Percentiles rank a stretch among this genome's conserved stretches.
Conservation (phyloP, 2,329 filamentous ascomycete species). For the Monosporascus sp. region DNA sequence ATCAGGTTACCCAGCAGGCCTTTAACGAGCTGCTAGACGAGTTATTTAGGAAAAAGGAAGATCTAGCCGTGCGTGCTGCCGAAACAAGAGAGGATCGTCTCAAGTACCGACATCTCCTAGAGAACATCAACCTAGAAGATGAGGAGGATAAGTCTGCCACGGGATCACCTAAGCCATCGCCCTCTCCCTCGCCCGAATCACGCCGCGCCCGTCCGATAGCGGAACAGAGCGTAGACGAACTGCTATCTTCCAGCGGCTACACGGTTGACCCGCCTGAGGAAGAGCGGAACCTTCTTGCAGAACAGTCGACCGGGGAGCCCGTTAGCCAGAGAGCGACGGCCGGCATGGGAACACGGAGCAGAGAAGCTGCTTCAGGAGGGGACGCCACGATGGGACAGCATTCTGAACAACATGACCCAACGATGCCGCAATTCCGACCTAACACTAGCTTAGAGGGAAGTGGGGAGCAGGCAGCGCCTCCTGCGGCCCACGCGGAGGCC, state of each 20-base stretch:
- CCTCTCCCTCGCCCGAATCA: constrained; percentile 1
- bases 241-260: constrained; percentile 42
- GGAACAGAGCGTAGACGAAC: constrained; percentile 31
- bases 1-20: constrained; percentile 85
- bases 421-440: constrained; percentile 65
- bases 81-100: constrained; percentile 58
- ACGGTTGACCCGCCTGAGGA: constrained; percentile 24
- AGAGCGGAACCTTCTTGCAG: constrained; percentile 2
- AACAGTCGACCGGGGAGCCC: constrained; percentile 3
- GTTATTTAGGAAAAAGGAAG: constrained; percentile 77
- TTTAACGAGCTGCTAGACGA: constrained; percentile 89
- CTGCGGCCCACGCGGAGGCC: background rate
- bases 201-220: constrained; percentile 10
- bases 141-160: constrained; percentile 16
- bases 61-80: constrained; percentile 63
- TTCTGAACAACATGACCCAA: constrained; percentile 47
- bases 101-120: constrained; percentile 46
- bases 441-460: constrained; percentile 32
- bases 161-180: constrained; percentile 7
- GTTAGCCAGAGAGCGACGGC: constrained; percentile 1
- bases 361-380: constrained; percentile 12
- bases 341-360: constrained; percentile 11
- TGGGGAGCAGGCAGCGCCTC: background rate
- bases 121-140: constrained; percentile 33
- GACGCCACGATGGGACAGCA: constrained; percentile 5